Base-by-base conservation (phyloP, 2,329 filamentous ascomycete species). In the Aspergillus spinulosporus region DNA sequence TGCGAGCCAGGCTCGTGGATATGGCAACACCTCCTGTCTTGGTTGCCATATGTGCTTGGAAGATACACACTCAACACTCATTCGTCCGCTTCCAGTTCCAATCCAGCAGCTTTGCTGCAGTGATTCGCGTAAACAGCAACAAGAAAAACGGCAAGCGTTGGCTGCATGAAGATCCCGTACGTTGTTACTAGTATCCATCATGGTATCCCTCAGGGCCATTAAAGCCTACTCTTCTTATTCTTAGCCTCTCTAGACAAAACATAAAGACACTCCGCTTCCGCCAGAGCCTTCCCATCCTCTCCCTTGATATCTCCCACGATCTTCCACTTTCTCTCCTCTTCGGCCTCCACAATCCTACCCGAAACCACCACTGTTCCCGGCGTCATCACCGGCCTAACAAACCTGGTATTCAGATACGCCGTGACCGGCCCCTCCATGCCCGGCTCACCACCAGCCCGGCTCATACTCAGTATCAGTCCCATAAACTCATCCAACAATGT, bases 401-500 rank as follows among this genome's bases (percentile, higher is more conserved):
- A 66, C 26, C 34, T 60, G n/a, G 61, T 63, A 55, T 66, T 63
- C 62, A 66, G 39, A 40, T 62, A 66, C 34, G 62, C 61, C 14
- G 64, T 66, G 5, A 66, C 59, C 3, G 62, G 54, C 6, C 57
- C 59, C 3, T 46, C 46, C n/a, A 48, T 32, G 14, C 50, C 12
- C 26, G 52, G 32, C 39, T 45, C 8, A 21, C 53, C 48, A 44
- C 49, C 49, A 4, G 40, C 62, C 11, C 37, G 44, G 14, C 39
- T 39, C 12, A 57, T 15, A 3, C 49, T 54, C 29, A 66, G 36
- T 3, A 64, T 49, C 1, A 64, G 36, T 4, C 65, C 66, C 54
- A 66, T 64, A 11, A 50, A 58, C 56, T 67, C 66, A 46, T 70
- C 68, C 11, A 70, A 50, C 5, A 70, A 47, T 3, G 63, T 62